Percentiles rank a stretch among this genome's conserved stretches.
Evolutionary conservation across 768 basidiomycete genomes (phyloP).

Genomic region (Psilocybe azurescens): DNA sequence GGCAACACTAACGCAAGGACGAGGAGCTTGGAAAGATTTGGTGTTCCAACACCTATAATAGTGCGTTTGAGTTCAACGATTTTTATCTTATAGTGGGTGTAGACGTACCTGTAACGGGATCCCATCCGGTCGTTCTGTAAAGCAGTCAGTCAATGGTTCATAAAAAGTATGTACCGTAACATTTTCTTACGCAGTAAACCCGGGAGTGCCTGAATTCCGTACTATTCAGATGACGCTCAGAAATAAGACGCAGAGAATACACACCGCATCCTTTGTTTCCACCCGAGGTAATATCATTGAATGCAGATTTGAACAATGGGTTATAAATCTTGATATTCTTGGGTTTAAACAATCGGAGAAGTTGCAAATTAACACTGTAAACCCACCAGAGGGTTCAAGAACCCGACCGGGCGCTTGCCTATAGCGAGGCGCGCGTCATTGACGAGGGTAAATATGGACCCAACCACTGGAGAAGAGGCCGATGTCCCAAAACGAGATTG

Average conservation of each 20-base stretch:
- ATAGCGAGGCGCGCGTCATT: constrained; percentile 55
- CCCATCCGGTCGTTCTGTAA: constrained; percentile 42
- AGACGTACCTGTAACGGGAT: constrained; percentile 43
- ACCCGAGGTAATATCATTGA: constrained; percentile 47
- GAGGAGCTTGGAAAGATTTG: constrained; percentile 36
- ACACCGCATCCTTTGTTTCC: constrained; percentile 46
- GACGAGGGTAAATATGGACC: constrained; percentile 52
- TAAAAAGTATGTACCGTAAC: background rate
- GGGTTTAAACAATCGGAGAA: background rate
- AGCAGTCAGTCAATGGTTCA: background rate
- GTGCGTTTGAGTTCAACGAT: background rate
- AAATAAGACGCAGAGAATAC: constrained; percentile 11
- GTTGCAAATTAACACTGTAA: background rate
- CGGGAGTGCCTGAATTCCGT: constrained; percentile 31
- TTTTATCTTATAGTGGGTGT: background rate
- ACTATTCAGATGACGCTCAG: background rate
- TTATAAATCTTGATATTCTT: constrained; percentile 38
- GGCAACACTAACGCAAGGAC: constrained; percentile 36
- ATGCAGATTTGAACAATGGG: constrained; percentile 32
- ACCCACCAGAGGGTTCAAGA: constrained; percentile 51
- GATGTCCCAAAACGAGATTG: constrained; percentile 51
- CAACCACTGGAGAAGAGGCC: constrained; percentile 53
- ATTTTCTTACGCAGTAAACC: constrained; percentile 37
- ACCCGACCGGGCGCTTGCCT: constrained; percentile 51
- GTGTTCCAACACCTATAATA: constrained; percentile 40